A percentile compares a stretch with the other conserved stretches of the same genome.
Conservation (phyloP, 176 grass and related monocot genomes). For the Musa troglodytarum region DNA sequence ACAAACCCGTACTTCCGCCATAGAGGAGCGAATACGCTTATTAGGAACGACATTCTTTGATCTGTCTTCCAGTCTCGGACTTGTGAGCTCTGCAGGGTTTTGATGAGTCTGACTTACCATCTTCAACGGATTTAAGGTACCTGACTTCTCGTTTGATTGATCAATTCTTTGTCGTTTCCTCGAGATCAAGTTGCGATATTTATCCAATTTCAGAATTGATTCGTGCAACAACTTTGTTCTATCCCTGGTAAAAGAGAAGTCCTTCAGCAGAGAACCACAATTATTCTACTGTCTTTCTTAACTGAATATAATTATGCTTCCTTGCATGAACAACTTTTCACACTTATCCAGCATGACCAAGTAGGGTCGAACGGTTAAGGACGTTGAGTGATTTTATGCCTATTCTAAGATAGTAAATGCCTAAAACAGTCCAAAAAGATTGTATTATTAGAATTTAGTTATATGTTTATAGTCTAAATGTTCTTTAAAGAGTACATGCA, state of each 20-base stretch:
- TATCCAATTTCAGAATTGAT: conserved; percentile 48
- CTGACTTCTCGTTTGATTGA: conserved; percentile 26
- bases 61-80: conserved; percentile 44
- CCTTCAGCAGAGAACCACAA: neutral
- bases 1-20: conserved; percentile 59
- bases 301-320: neutral
- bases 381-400: neutral
- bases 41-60: conserved; percentile 43
- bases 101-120: conserved; percentile 42
- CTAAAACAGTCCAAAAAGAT: neutral
- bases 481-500: neutral
- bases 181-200: conserved; percentile 47
- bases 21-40: conserved; percentile 65
- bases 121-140: conserved; percentile 26
- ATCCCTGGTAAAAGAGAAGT: conserved; percentile 40
- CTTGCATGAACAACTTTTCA: neutral
- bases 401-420: neutral
- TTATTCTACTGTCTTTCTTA: neutral
- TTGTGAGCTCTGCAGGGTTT: conserved; percentile 26
- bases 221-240: conserved; percentile 50
- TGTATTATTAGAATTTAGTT: neutral
- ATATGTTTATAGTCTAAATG: neutral
- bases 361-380: neutral
- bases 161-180: conserved; percentile 57
- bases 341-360: neutral